Evolutionary conservation across 2,329 filamentous ascomycete species (phyloP), one percentile per base, ranked within the genome.

Genomic region (Hawksworthiomyces lignivorus): DNA sequence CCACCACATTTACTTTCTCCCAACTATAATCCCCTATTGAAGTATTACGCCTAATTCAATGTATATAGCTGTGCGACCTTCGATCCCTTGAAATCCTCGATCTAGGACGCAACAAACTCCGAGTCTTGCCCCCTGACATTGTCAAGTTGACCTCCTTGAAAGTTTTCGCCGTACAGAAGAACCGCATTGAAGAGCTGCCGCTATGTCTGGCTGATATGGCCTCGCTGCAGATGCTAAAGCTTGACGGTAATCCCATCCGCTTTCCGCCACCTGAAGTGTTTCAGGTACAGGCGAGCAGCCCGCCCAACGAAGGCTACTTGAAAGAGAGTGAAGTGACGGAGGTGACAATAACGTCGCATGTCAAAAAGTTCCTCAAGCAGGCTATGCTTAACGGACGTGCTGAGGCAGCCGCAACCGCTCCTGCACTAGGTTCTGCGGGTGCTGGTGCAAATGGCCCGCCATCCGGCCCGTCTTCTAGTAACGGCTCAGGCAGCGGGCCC

Each of bases 51-150:
- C 36, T 36, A 21, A 36, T 20, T 19, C 22, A 10, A 22, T 29
- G 34, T 39, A 39, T 46, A 38, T 57, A 94, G 88, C 77, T 97
- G 45, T 89, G 90, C 59, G 81, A 88, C 60, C 73, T 97, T 48
- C 82, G 78, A 39, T 84, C 87, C 26, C 75, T 97, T 42, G 89
- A 97, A 63, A 95, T 96, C 45, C 75, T 97, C 47, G 90, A 97
- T 63, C 73, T 97, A 41, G 89, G 88, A 59, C 79, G 86, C 53
- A 97, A 97, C 59, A 87, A 84, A 59, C 80, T 97, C 47, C 77
- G 75, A 36, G 68, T 75, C 9, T 73, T 97, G 2, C 88, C 90
- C 0, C 77, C 82, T 35, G 84, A 89, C 41, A 85, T 96, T 48
- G 77, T 76, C 46, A 87, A 81, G 56, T 70, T 97, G 54, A 82